Evolutionary conservation across 2,329 filamentous ascomycete genomes (phyloP).

Genomic region (Aureobasidium subglaciale): DNA sequence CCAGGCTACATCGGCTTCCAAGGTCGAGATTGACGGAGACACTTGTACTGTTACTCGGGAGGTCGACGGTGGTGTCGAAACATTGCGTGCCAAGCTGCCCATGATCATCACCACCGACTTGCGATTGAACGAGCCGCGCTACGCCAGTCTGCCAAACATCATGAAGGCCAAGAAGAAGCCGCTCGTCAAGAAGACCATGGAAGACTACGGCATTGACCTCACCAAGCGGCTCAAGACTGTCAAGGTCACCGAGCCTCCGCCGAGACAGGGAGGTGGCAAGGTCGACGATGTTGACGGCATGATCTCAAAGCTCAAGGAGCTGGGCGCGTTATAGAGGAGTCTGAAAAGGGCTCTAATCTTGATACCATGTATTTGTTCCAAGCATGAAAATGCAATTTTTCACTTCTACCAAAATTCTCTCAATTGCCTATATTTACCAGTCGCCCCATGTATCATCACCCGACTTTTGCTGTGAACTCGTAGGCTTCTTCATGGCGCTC

Average conservation of each 20-base stretch:
- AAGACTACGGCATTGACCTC: constrained; percentile 71
- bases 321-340: constrained; percentile 67
- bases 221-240: constrained; percentile 76
- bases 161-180: constrained; percentile 99
- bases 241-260: constrained; percentile 81
- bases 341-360: background rate
- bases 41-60: constrained; percentile 74
- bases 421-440: constrained; percentile 30
- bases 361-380: constrained; percentile 11
- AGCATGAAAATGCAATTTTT: constrained; percentile 5
- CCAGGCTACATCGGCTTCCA: constrained; percentile 88
- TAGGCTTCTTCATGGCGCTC: constrained; percentile 52
- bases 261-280: constrained; percentile 88
- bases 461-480: constrained; percentile 20
- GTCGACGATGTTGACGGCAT: constrained; percentile 96
- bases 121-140: constrained; percentile 87
- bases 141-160: constrained; percentile 92
- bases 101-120: constrained; percentile 94
- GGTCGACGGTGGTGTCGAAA: constrained; percentile 93
- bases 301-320: constrained; percentile 87
- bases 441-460: constrained; percentile 54
- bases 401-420: background rate
- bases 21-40: constrained; percentile 69
- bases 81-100: constrained; percentile 74
- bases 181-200: constrained; percentile 81